phyloP scores from a whole-genome alignment of 2,329 filamentous ascomycete species.

The Ceratocystis smalleyi region DNA sequence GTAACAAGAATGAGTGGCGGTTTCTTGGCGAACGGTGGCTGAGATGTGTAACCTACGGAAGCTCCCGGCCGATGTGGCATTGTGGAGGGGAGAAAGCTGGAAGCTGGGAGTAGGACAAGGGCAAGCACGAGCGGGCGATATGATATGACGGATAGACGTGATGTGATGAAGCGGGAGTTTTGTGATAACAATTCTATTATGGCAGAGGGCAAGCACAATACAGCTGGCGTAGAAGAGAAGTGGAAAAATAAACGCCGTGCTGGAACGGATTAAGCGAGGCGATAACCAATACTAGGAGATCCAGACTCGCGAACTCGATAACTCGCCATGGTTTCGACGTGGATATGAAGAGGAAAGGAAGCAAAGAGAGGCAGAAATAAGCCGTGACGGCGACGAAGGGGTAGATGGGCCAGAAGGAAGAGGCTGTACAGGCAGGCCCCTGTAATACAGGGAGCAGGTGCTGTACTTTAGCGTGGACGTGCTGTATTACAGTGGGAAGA shows the following conservation, averaged over 20 bases:
- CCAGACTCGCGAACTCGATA: background rate
- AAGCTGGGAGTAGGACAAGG: background rate
- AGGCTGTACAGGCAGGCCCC: background rate
- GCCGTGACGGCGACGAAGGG: background rate
- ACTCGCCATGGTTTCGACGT: too few species aligned
- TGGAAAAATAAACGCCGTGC: background rate
- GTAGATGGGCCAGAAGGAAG: background rate
- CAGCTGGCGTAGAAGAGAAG: background rate
- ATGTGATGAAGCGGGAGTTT: background rate
- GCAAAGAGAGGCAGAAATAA: background rate
- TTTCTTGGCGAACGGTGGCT: background rate
- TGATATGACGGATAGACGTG: background rate
- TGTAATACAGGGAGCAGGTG: background rate
- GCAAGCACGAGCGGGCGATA: background rate
- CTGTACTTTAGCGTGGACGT: background rate
- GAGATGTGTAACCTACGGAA: background rate
- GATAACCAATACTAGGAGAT: background rate
- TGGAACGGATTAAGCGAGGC: background rate
- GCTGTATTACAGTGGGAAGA: background rate
- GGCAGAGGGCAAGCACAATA: background rate
- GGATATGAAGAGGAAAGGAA: background rate
- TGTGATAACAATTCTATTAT: background rate
- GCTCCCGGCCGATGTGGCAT: constrained; percentile 10
- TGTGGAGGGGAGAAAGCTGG: background rate
- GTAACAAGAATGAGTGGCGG: background rate